phyloP scores from a whole-genome alignment of 208 protist genomes.

The Novymonas esmeraldas region DNA sequence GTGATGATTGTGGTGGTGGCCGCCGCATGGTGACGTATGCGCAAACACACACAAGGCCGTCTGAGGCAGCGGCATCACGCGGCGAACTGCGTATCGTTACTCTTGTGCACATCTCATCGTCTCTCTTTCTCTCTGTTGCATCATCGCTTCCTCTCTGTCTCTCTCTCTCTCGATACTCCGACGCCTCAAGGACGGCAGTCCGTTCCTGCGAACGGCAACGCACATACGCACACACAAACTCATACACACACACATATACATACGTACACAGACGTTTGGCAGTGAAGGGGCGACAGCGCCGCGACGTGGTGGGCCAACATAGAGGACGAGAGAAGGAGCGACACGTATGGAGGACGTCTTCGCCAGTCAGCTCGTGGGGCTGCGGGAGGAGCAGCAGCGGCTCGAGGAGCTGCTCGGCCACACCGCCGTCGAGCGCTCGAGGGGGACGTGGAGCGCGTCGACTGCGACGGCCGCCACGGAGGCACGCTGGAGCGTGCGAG shows the following conservation, averaged over 20 bases:
- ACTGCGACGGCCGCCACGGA: neutral
- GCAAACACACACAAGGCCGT: neutral
- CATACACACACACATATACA: too few species aligned
- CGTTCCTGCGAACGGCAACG: too few species aligned
- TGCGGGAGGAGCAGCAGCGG: conserved; percentile 36
- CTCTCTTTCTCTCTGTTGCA: conserved; percentile 6
- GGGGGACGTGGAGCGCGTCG: neutral
- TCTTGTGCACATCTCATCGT: neutral
- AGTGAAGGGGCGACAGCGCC: too few species aligned
- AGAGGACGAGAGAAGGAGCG: too few species aligned
- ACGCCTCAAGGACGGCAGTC: too few species aligned
- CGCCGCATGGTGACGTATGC: too few species aligned
- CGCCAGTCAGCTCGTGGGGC: conserved; percentile 23
- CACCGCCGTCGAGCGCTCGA: conserved; percentile 11
- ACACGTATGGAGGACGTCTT: conserved; percentile 32
- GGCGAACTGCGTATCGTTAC: neutral
- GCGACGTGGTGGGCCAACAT: too few species aligned
- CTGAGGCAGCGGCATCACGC: neutral
- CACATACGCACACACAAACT: too few species aligned
- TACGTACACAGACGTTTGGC: neutral
- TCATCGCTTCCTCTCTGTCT: neutral
- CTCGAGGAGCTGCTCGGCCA: conserved; percentile 33
- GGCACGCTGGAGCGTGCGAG: conserved; percentile 15
- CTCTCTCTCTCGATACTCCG: neutral
- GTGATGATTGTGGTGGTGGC: too few species aligned